Conservation (phyloP, 495 filamentous ascomycete genomes). For the Polyplosphaeria fusca region DNA sequence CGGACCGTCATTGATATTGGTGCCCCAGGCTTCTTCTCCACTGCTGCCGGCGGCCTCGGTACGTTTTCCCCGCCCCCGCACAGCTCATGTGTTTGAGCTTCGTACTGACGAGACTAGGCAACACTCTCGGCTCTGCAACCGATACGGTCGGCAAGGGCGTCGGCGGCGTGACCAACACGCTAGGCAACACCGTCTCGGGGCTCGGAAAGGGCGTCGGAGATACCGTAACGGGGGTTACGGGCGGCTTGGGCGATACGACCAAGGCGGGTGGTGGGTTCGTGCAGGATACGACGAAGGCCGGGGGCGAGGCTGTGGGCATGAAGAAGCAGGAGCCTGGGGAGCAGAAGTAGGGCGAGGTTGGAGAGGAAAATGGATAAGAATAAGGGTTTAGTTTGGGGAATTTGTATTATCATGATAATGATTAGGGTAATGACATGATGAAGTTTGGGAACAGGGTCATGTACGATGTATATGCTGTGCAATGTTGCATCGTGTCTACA, state of each 20-base stretch:
- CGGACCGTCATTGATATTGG: too few species aligned
- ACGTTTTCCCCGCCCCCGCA: slow-evolving; percentile 3
- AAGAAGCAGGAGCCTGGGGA: slow-evolving; percentile 40
- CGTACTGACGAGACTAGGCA: too few species aligned
- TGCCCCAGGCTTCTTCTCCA: slow-evolving; percentile 29
- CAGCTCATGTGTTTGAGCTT: too few species aligned
- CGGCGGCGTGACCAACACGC: slow-evolving; percentile 53
- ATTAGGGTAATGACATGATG: too few species aligned
- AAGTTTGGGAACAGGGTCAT: too few species aligned
- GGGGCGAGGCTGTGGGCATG: slow-evolving; percentile 41
- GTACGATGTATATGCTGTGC: too few species aligned
- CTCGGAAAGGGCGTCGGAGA: slow-evolving; percentile 31
- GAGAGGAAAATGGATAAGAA: too few species aligned
- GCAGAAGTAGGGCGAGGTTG: not conserved
- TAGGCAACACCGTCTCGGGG: slow-evolving; percentile 34
- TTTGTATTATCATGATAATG: too few species aligned
- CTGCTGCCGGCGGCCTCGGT: slow-evolving; percentile 27
- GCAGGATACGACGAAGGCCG: slow-evolving; percentile 38
- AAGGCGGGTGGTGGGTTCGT: slow-evolving; percentile 26
- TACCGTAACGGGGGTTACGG: slow-evolving; percentile 25
- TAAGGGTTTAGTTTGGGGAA: too few species aligned
- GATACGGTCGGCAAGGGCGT: slow-evolving; percentile 62
- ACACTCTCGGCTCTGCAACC: slow-evolving; percentile 45
- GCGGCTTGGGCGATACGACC: slow-evolving; percentile 25
- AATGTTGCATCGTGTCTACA: too few species aligned